A percentile compares a stretch with the other conserved stretches of the same genome.
These are phyloP conservation scores for Aspergillus intermedius DNA, from an alignment of 2,329 filamentous ascomycete genomes.

Conservation along the genomic window DNA sequence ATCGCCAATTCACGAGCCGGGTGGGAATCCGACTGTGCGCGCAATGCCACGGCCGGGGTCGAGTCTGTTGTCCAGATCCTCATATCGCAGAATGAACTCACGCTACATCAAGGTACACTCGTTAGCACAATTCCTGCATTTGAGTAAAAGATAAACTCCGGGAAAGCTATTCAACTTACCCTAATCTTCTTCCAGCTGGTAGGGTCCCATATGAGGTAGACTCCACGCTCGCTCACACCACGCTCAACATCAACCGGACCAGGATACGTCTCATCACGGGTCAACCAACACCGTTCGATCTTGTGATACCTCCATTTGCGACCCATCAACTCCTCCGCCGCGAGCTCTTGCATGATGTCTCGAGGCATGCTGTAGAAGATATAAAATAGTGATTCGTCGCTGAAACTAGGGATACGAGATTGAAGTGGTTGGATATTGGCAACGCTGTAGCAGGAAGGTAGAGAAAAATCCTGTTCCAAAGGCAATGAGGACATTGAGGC, in stretches of 20 bases:
- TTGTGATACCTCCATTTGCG: slow-evolving; percentile 50
- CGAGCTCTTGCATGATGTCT: slow-evolving; percentile 60
- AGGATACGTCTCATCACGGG: slow-evolving; percentile 42
- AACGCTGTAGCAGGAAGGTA: slow-evolving; percentile 60
- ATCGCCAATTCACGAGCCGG: slow-evolving; percentile 27
- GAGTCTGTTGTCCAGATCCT: slow-evolving; percentile 44
- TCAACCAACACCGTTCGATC: slow-evolving; percentile 47
- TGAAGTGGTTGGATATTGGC: slow-evolving; percentile 59
- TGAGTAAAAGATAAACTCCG: background rate
- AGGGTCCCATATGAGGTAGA: slow-evolving; percentile 47
- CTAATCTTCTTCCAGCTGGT: slow-evolving; percentile 44
- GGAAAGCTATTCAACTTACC: slow-evolving; percentile 26
- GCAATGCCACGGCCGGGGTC: slow-evolving; percentile 32
- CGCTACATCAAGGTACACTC: slow-evolving; percentile 23
- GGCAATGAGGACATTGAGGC: slow-evolving; percentile 51
- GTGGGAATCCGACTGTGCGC: slow-evolving; percentile 30
- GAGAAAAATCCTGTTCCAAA: slow-evolving; percentile 56
- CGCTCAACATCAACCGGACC: slow-evolving; percentile 44
- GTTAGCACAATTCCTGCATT: slow-evolving; percentile 10
- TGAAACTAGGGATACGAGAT: slow-evolving; percentile 53
- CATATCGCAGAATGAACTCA: slow-evolving; percentile 45
- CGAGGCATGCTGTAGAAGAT: slow-evolving; percentile 64
- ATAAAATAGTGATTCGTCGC: slow-evolving; percentile 60
- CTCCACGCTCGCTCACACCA: slow-evolving; percentile 44
- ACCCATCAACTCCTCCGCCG: slow-evolving; percentile 55